Percentiles rank a stretch among this genome's conserved stretches.
Conservation (phyloP, 208 protist genomes). For the Histomonas meleagridis region DNA sequence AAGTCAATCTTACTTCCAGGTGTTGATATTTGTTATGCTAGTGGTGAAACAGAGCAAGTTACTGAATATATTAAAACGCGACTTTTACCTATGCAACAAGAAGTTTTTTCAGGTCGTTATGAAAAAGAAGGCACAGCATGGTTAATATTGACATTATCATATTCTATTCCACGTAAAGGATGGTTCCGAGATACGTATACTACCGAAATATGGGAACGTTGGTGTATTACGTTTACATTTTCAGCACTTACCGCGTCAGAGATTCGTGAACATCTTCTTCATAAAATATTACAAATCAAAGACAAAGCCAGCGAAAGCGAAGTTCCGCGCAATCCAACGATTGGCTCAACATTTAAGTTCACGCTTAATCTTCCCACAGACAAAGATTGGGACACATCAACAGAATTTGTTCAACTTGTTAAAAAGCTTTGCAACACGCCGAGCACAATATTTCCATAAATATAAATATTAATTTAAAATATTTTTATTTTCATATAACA, state of each 20-base stretch:
- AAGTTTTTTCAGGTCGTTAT: neutral
- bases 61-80: neutral
- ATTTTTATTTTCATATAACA: too few relatives aligned
- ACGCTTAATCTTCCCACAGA: neutral
- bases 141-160: neutral
- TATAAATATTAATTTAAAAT: neutral
- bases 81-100: neutral
- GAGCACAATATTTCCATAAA: neutral
- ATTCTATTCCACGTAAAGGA: neutral
- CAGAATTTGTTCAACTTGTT: neutral
- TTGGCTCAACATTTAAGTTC: neutral
- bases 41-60: neutral
- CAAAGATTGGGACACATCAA: neutral
- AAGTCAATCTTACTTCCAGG: neutral
- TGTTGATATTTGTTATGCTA: neutral
- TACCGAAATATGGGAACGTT: slow-evolving; percentile 2
- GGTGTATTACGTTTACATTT: slow-evolving; percentile 1
- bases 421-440: neutral
- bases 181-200: neutral
- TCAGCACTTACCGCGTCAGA: neutral
- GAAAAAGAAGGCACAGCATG: neutral
- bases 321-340: neutral
- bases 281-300: neutral
- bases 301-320: neutral
- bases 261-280: neutral